Evolutionary conservation across 2,329 filamentous ascomycete genomes (phyloP).

Genomic region (Hypomyces rosellus): DNA sequence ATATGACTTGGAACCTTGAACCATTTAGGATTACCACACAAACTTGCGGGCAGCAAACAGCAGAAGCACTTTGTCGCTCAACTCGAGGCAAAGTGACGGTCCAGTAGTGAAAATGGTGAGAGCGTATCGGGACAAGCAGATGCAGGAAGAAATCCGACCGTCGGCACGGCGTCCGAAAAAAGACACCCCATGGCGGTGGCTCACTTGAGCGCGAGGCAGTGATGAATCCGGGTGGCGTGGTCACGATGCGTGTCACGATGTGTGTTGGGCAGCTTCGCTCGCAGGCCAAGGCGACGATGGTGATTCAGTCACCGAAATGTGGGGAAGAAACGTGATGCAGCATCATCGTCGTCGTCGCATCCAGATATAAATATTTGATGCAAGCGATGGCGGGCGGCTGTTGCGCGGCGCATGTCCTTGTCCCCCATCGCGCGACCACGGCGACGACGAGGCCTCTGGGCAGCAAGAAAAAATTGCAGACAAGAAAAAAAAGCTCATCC

Average conservation of each 20-base stretch:
- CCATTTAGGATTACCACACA: not conserved
- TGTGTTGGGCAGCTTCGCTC: not conserved
- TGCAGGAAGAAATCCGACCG: conserved; percentile 1
- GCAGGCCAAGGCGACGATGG: conserved; percentile 5
- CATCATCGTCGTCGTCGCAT: not conserved
- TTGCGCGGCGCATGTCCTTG: too few relatives aligned
- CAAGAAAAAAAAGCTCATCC: too few relatives aligned
- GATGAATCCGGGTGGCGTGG: conserved; percentile 2
- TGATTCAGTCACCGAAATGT: conserved; percentile 19
- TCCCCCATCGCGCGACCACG: not conserved
- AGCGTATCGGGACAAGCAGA: conserved; percentile 1
- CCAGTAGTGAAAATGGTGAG: not conserved
- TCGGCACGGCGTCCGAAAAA: not conserved
- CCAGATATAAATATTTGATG: not conserved
- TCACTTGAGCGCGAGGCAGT: conserved; percentile 9
- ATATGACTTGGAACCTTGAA: not conserved
- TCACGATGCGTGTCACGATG: conserved; percentile 14
- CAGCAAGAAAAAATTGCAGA: not conserved
- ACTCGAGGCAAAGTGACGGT: not conserved
- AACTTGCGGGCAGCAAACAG: not conserved
- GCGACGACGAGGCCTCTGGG: conserved; percentile 1
- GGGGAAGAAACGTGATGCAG: not conserved
- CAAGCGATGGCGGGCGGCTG: not conserved
- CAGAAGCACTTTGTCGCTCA: not conserved
- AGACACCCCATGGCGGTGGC: conserved; percentile 2